Base-by-base conservation (phyloP, 306 rosid genomes). In the Begonia fuchsioides region DNA sequence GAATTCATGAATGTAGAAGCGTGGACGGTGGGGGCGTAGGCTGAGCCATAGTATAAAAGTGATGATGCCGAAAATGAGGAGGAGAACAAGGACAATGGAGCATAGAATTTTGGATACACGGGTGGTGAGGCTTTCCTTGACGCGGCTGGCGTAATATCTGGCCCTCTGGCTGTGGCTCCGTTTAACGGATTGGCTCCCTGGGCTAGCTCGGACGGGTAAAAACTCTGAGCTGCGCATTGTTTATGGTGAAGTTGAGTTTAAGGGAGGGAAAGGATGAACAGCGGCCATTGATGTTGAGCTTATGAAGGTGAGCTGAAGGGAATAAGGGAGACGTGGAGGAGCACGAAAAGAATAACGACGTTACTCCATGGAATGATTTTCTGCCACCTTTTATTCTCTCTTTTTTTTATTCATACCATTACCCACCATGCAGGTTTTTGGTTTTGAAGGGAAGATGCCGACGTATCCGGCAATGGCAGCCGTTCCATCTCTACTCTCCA, bases 1-100 rank as follows among this genome's bases (percentile, higher is more conserved):
- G 59, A 90, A 76, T 0, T 65, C 69, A 10, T 79, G 84, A 62
- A 90, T 76, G 18, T 51, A 52, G 49, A 90, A 61, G 9, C 97
- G 71, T 32, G 97, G 97, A 11, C 97, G 75, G 57, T 90, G 97
- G 0, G 97, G 97, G 0, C 95, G 80, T 3, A 90, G 65, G 60
- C 97, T 84, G 47, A 90, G 79, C 90, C 90, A 90, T 13, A 79
- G 63, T 44, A 90, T 81, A 60, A 88, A 90, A 4, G 59, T 15
- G 9, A 79, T 44, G 14, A 84, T n/a, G 35, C 87, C 97, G 12
- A 72, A 32, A 1, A 81, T 54, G 3, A 73, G 44, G 0, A 88
- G 79, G 5, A 88, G 63, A 55, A 71, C 40, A 49, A 88, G 59
- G 67, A 88, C 74, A 19, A 74, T 66, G 50, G 82, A 50, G 71